These are phyloP conservation scores for Lachnellula occidentalis DNA, from an alignment of 2,329 filamentous ascomycete species.

Conservation along the genomic window DNA sequence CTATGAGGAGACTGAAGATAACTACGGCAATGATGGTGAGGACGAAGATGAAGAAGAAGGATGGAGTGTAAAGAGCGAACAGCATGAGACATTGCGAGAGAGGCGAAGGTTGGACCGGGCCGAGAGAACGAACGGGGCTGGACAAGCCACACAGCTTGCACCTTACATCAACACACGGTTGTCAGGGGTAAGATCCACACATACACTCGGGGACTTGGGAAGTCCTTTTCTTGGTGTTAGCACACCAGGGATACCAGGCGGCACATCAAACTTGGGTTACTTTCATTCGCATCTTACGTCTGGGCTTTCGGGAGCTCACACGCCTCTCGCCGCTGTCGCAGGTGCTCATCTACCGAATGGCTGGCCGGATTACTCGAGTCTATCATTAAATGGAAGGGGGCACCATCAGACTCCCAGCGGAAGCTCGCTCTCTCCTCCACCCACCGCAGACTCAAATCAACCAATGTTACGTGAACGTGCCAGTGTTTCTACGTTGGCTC, in stretches of 20 bases:
- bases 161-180: slow-evolving; percentile 38
- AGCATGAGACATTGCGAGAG: slow-evolving; percentile 28
- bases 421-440: slow-evolving; percentile 27
- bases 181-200: slow-evolving; percentile 27
- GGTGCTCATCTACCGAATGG: slow-evolving; percentile 58
- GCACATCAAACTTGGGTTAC: slow-evolving; percentile 73
- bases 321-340: slow-evolving; percentile 73
- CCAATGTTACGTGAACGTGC: slow-evolving; percentile 49
- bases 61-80: slow-evolving; percentile 15
- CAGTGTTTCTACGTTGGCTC: slow-evolving; percentile 56
- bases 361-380: slow-evolving; percentile 36
- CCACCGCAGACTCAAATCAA: slow-evolving; percentile 36
- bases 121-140: slow-evolving; percentile 29
- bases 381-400: slow-evolving; percentile 16
- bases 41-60: slow-evolving; percentile 41
- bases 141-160: slow-evolving; percentile 19
- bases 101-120: slow-evolving; percentile 32
- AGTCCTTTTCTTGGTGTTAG: slow-evolving; percentile 54
- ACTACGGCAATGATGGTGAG: slow-evolving; percentile 50
- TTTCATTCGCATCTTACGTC: slow-evolving; percentile 73
- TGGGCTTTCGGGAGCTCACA: slow-evolving; percentile 69
- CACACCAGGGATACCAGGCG: slow-evolving; percentile 62
- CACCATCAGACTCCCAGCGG: slow-evolving; percentile 28
- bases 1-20: slow-evolving; percentile 76
- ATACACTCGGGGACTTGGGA: slow-evolving; percentile 39